These are phyloP conservation scores for Erodium chrysanthum DNA, from an alignment of 441 rosid genomes.

Conservation along the genomic window DNA sequence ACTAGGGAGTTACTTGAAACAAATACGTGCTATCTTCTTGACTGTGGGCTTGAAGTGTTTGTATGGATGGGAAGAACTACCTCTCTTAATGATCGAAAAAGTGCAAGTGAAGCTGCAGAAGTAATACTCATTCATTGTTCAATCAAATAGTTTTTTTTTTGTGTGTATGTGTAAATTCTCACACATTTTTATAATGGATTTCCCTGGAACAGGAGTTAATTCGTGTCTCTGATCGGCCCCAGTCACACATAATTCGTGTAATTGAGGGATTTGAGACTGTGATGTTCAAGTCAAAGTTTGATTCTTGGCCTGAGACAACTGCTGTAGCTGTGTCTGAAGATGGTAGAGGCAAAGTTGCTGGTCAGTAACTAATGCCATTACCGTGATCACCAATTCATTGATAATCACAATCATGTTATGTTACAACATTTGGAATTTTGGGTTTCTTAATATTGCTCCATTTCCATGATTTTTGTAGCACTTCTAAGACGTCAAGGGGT, in stretches of 20 bases:
- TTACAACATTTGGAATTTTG: slow-evolving; percentile 10
- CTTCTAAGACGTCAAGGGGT: slow-evolving; percentile 94
- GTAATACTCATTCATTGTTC: slow-evolving; percentile 28
- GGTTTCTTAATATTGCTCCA: slow-evolving; percentile 21
- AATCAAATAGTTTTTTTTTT: background rate
- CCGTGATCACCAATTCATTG: slow-evolving; percentile 11
- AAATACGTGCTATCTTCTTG: slow-evolving; percentile 72
- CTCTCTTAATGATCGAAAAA: slow-evolving; percentile 90
- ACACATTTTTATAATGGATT: slow-evolving; percentile 20
- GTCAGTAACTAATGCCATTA: slow-evolving; percentile 25
- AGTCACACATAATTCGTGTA: slow-evolving; percentile 59
- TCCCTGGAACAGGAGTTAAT: slow-evolving; percentile 51
- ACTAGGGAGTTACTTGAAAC: slow-evolving; percentile 75
- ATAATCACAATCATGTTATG: background rate
- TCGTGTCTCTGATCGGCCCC: slow-evolving; percentile 67
- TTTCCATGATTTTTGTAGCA: slow-evolving; percentile 37
- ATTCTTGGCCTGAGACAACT: slow-evolving; percentile 89
- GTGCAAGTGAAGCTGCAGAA: slow-evolving; percentile 71
- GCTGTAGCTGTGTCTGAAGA: slow-evolving; percentile 71
- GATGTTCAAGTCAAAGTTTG: slow-evolving; percentile 86
- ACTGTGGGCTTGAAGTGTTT: slow-evolving; percentile 81
- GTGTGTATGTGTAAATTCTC: slow-evolving; percentile 13
- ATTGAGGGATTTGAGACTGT: slow-evolving; percentile 91
- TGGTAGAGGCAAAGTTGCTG: slow-evolving; percentile 98
- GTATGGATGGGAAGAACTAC: slow-evolving; percentile 96